These are phyloP conservation scores for bread wheat (Triticum aestivum) DNA, from an alignment of 176 grass and related monocot genomes.

Conservation along the genomic window DNA sequence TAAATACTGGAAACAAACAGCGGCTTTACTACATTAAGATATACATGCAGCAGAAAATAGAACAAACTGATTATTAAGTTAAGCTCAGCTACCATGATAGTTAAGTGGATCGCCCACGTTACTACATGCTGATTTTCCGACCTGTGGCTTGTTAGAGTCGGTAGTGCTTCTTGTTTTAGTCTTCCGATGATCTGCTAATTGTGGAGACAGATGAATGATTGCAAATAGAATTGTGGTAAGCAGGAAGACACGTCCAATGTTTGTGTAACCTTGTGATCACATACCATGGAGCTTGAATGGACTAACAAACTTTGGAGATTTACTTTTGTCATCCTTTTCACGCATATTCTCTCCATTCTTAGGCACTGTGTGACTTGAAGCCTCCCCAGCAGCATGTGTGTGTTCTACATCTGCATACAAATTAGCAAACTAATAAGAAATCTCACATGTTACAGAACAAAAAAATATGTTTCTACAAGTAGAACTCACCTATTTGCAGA, in stretches of 20 bases:
- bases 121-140: constrained; percentile 21
- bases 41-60: background rate
- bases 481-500: background rate
- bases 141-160: background rate
- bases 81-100: constrained; percentile 32
- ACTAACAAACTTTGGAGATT: constrained; percentile 43
- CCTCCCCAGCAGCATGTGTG: constrained; percentile 19
- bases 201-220: constrained; percentile 16
- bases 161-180: constrained; percentile 6
- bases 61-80: constrained; percentile 10
- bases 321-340: constrained; percentile 16
- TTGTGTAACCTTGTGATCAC: background rate
- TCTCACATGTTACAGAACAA: constrained; percentile 16
- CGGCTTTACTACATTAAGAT: background rate
- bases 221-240: background rate
- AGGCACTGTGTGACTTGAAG: constrained; percentile 8
- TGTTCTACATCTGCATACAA: constrained; percentile 19
- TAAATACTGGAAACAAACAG: constrained; percentile 4
- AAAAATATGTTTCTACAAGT: background rate
- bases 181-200: constrained; percentile 32
- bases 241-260: background rate
- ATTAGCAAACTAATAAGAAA: constrained; percentile 1
- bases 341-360: constrained; percentile 23
- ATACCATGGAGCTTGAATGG: constrained; percentile 40
- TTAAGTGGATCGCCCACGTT: constrained; percentile 29